Evolutionary conservation across 805 yeast species (phyloP).

Genomic region (Wickerhamomyces queroliae): DNA sequence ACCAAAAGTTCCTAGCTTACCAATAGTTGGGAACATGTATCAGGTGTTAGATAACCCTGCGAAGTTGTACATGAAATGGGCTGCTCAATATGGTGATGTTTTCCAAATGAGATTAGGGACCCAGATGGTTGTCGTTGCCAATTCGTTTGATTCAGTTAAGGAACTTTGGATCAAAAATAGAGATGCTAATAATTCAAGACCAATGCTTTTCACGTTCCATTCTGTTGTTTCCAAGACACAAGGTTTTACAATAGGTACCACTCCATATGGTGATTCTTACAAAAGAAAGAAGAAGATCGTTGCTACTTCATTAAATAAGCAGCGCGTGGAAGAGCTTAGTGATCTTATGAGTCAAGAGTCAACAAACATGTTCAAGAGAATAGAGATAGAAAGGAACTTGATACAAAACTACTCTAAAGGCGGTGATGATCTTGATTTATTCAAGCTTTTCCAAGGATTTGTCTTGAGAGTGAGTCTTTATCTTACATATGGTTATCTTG

Average conservation of each 20-base stretch:
- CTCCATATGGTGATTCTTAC: slow-evolving; percentile 48
- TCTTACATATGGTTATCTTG: slow-evolving; percentile 45
- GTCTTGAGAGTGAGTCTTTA: slow-evolving; percentile 44
- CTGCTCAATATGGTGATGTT: slow-evolving; percentile 36
- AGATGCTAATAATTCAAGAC: slow-evolving; percentile 59
- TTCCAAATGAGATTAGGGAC: slow-evolving; percentile 63
- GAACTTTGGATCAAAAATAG: slow-evolving; percentile 48
- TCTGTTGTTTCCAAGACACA: slow-evolving; percentile 46
- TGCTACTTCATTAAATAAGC: slow-evolving; percentile 35
- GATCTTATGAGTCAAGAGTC: slow-evolving; percentile 35
- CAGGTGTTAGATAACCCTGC: slow-evolving; percentile 47
- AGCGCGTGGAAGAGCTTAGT: slow-evolving; percentile 26
- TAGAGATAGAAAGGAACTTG: slow-evolving; percentile 7
- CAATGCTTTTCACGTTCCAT: slow-evolving; percentile 64
- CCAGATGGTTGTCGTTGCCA: slow-evolving; percentile 56
- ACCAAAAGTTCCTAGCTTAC: slow-evolving; percentile 39
- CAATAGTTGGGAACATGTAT: slow-evolving; percentile 45
- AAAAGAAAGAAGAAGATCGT: slow-evolving; percentile 42
- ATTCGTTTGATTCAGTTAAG: slow-evolving; percentile 49
- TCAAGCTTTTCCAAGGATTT: slow-evolving; percentile 40
- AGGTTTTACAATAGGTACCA: slow-evolving; percentile 61
- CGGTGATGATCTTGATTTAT: slow-evolving; percentile 32
- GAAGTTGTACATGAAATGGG: slow-evolving; percentile 38
- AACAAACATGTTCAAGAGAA: slow-evolving; percentile 21
- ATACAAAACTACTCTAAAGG: slow-evolving; percentile 10